These are phyloP conservation scores for Fomitopsis betulina DNA, from an alignment of 1,284 basidiomycete species.

Conservation along the genomic window DNA sequence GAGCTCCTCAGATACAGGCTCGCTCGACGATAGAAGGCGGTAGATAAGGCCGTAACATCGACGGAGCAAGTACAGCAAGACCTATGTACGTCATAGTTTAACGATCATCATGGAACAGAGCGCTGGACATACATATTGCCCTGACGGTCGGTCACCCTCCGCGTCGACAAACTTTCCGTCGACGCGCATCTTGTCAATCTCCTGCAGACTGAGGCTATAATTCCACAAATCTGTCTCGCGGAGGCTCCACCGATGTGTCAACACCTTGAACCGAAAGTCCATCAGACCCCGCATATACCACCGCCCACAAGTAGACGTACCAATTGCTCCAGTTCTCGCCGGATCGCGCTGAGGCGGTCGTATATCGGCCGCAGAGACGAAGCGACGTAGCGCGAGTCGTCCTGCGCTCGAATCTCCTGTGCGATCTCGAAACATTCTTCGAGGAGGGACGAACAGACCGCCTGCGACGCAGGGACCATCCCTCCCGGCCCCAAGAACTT, in stretches of 20 bases:
- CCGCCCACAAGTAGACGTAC: constrained; percentile 33
- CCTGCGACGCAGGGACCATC: constrained; percentile 87
- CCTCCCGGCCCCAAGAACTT: constrained; percentile 95
- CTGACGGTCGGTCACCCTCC: constrained; percentile 86
- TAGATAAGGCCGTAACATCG: constrained; percentile 98
- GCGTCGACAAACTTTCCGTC: constrained; percentile 97
- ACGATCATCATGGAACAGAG: neutral
- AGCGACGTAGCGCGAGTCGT: constrained; percentile 88
- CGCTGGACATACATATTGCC: constrained; percentile 73
- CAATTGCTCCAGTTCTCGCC: constrained; percentile 83
- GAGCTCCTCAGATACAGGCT: constrained; percentile 97
- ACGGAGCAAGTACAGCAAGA: constrained; percentile 87
- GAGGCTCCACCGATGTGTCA: constrained; percentile 97
- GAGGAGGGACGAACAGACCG: constrained; percentile 82
- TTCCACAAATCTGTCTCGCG: constrained; percentile 96
- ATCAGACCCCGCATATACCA: neutral
- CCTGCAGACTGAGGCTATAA: constrained; percentile 91
- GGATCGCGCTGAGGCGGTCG: constrained; percentile 85
- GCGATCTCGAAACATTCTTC: constrained; percentile 97
- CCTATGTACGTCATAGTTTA: constrained; percentile 41
- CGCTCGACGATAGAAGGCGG: constrained; percentile 91
- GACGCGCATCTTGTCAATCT: constrained; percentile 95
- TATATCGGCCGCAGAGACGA: constrained; percentile 91
- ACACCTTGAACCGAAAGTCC: constrained; percentile 19
- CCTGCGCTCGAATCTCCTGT: constrained; percentile 94